Evolutionary conservation across 345 rosid genomes (phyloP), one percentile per base, ranked within the genome.

Genomic region (Pugionium cornutum): DNA sequence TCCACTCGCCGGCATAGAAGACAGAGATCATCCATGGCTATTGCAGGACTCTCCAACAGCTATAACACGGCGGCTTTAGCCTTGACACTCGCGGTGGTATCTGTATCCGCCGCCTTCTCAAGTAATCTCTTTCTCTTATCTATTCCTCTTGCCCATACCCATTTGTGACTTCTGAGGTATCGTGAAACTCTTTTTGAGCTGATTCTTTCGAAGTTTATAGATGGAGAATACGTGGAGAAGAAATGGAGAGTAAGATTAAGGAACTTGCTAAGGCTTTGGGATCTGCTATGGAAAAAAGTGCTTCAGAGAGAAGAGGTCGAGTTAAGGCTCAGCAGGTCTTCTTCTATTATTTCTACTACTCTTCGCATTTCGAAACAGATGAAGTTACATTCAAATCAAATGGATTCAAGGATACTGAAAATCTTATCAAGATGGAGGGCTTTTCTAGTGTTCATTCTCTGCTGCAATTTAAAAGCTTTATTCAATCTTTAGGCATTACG

Each of bases 221-320:
- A 53, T 78, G 83, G 75, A 66, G 79, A 74, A 82, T 76, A 69
- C 79, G 72, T 59, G 70, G 65, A 59, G 69, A 58, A 66, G 72
- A 73, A 33, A 48, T 73, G 73, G 69, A 74, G 29, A 50, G 53
- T 36, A 86, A 66, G 76, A 31, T 83, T 51, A 50, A 69, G 29
- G 81, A 83, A 76, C 88, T 92, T 45, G 76, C 83, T 64, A 77
- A 63, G 48, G 81, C 89, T 71, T 81, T 92, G 70, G 76, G 80
- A 58, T 82, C 87, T 8, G 75, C 87, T 6, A n/a, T 50, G 49
- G 81, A 82, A 27, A 89, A 84, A 75, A 75, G 85, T 76, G 83
- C 87, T 46, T 82, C 97, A 8, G 96, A 92, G 81, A 78, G 98
- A 65, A 89, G 83, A 78, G 98, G 94, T 58, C 94, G 97, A 62